Conservation (phyloP, 2,329 filamentous ascomycete species). For the Talaromyces islandicus region DNA sequence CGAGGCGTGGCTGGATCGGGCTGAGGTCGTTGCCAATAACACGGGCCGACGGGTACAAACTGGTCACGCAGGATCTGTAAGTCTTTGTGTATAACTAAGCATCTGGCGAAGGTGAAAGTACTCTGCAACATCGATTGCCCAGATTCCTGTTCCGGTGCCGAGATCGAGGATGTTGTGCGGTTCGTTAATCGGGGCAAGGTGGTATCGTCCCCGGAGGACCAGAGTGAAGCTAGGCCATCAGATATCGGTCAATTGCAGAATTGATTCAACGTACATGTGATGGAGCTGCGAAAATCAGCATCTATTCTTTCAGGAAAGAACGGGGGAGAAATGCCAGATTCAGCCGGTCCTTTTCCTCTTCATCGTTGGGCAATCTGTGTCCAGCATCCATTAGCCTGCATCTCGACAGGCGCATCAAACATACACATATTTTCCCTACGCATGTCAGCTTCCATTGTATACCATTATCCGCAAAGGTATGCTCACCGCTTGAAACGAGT, state of each 20-base stretch:
- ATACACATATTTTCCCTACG: not conserved
- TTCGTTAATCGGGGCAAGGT: constrained; percentile 3
- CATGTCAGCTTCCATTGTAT: not conserved
- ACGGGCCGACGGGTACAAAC: constrained; percentile 1
- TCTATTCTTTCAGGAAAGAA: not conserved
- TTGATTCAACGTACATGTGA: not conserved
- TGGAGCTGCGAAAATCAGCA: not conserved
- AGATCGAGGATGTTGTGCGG: constrained; percentile 8
- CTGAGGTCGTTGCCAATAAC: constrained; percentile 9
- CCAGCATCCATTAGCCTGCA: not conserved
- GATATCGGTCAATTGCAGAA: not conserved
- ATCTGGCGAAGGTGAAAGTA: not conserved
- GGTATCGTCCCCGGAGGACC: constrained; percentile 3
- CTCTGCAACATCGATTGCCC: constrained; percentile 8
- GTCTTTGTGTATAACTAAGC: not conserved
- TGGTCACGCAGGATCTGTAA: not conserved
- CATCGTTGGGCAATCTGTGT: constrained; percentile 17
- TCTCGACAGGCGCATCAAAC: not conserved
- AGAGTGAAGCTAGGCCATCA: not conserved
- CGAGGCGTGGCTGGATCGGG: constrained; percentile 2
- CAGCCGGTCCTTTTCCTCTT: constrained; percentile 15
- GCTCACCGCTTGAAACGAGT: constrained; percentile 18
- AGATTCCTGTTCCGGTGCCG: constrained; percentile 4
- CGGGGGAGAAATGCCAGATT: not conserved
- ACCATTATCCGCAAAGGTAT: not conserved